A percentile compares a stretch with the other conserved stretches of the same genome.
Evolutionary conservation across 176 grass and related monocot genomes (phyloP).

Genomic region (Hyparrhenia diplandra): DNA sequence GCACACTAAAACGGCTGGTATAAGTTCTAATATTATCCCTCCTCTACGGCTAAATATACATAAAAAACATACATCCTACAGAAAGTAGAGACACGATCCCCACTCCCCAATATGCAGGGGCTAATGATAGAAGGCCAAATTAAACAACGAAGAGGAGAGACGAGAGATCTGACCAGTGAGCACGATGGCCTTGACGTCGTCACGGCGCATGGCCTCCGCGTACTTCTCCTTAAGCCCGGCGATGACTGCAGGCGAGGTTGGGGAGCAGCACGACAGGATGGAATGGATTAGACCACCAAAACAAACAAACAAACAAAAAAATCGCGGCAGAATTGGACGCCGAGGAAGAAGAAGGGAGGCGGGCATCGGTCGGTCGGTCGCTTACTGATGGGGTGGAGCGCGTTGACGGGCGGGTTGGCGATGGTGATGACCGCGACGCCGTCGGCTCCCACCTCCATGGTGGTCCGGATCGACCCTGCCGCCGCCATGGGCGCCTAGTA

Average conservation of each 20-base stretch:
- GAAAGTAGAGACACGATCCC: background rate
- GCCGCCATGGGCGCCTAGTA: conserved; percentile 44
- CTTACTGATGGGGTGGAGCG: conserved; percentile 70
- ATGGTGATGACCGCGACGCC: conserved; percentile 87
- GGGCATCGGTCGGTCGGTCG: too few relatives aligned
- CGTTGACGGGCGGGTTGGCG: conserved; percentile 88
- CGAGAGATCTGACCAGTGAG: conserved; percentile 61
- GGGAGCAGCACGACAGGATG: background rate
- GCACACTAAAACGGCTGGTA: background rate
- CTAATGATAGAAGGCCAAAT: background rate
- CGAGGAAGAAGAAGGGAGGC: background rate
- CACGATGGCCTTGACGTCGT: conserved; percentile 89
- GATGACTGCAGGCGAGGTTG: conserved; percentile 46
- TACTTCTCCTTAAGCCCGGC: conserved; percentile 82
- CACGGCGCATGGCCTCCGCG: conserved; percentile 49
- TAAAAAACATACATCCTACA: background rate
- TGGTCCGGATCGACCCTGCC: conserved; percentile 44
- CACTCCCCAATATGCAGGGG: background rate
- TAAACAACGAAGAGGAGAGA: background rate
- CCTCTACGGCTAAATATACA: background rate
- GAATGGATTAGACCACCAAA: background rate
- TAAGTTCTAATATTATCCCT: background rate
- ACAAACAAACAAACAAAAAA: background rate
- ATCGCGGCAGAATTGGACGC: background rate
- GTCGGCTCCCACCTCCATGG: conserved; percentile 87